These are phyloP conservation scores for Neurospora sp. DNA, from an alignment of 495 filamentous ascomycete species.

Conservation along the genomic window DNA sequence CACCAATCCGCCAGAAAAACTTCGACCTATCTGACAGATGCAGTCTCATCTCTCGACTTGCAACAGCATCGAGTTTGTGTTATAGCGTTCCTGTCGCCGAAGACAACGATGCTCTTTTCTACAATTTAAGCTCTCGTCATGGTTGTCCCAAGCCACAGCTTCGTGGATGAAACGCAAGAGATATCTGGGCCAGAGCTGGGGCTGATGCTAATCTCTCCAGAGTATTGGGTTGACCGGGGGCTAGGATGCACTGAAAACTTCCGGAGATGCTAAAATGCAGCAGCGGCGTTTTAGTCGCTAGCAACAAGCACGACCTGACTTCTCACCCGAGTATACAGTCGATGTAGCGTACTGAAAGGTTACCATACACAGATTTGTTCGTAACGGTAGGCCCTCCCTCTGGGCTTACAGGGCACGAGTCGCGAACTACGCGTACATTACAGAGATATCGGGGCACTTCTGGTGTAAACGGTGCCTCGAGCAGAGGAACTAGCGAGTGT, in stretches of 20 bases:
- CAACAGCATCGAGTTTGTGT: not conserved
- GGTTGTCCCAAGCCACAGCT: not conserved
- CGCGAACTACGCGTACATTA: not conserved
- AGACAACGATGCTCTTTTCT: not conserved
- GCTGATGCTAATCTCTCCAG: not conserved
- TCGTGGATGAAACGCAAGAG: not conserved
- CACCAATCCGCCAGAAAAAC: slow-evolving; percentile 12
- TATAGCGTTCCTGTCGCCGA: not conserved
- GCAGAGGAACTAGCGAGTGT: not conserved
- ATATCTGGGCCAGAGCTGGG: not conserved
- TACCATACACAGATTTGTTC: not conserved
- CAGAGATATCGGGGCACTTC: not conserved
- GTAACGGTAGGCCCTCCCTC: not conserved
- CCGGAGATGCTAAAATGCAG: not conserved
- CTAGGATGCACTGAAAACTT: not conserved
- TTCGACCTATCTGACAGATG: slow-evolving; percentile 1
- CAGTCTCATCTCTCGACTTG: not conserved
- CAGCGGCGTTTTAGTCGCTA: not conserved
- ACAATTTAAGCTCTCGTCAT: not conserved
- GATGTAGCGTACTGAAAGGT: not conserved
- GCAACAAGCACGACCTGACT: not conserved
- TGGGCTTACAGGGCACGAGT: not conserved
- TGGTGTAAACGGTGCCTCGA: not conserved
- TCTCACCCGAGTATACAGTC: not conserved
- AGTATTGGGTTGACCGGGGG: not conserved